Evolutionary conservation across 169 alveolate species (phyloP), one percentile per base, ranked within the genome.

Genomic region (Plasmodium reichenowi): DNA sequence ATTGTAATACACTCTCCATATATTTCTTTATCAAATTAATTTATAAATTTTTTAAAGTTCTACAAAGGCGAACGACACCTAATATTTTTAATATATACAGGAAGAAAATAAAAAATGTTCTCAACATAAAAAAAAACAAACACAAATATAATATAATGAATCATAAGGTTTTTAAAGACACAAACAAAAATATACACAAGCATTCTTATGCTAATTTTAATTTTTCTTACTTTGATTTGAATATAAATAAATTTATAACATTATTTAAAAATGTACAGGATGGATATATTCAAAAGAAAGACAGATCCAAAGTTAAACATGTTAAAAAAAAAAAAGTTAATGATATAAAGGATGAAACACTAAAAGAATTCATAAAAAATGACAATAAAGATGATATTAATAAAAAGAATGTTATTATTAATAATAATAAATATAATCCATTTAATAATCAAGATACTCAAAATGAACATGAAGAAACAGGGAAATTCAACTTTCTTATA

Each of bases 401-500:
- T 32, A 13, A 68, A 12, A 56, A 48, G 2, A 2, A 63, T 20
- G 2, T 66, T 70, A 47, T 22, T 5, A 20, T 67, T 26, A 26
- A 26, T 26, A 26, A 26, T 26, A 26, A 26, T 26, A 26, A 26
- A 26, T 2, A 26, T 2, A 4, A 26, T 1, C 38, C 38, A 26
- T 26, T 1, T 26, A 2, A 26, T 26, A 26, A 26, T 2, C 38
- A 26, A 26, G 32, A 26, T 26, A 26, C 32, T 22, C 8, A 29
- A 26, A 17, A 58, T 32, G 8, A 52, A 15, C 3, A 15, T 59
- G 50, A 80, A 9, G 26, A 67, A 7, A 52, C 3, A 47, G 89
- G 89, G 24, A 68, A 80, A 13, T 83, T 83, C 17, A 22, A 47
- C 26, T 83, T 83, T 38, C 43, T 72, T 50, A 67, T 83, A 29